Conservation (phyloP, 805 yeast genomes). For the Yamadazyma endophytica region DNA sequence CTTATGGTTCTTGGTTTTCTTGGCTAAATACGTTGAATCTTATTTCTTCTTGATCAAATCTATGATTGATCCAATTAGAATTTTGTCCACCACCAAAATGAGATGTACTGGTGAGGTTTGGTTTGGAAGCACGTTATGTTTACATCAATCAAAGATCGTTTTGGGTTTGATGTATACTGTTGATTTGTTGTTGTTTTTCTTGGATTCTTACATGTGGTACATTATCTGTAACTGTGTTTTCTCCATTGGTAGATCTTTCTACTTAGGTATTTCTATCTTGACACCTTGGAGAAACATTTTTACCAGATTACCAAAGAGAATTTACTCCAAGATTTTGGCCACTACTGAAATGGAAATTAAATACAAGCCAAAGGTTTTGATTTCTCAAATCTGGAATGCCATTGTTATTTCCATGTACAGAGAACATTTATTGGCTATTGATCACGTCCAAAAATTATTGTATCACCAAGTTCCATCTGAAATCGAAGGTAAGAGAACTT, state of each 20-base stretch:
- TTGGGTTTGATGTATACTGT: slow-evolving; percentile 91
- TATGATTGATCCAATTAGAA: slow-evolving; percentile 91
- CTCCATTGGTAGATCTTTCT: slow-evolving; percentile 97
- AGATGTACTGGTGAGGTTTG: slow-evolving; percentile 95
- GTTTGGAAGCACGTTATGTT: slow-evolving; percentile 74
- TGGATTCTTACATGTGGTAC: slow-evolving; percentile 99
- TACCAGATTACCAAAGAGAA: slow-evolving; percentile 97
- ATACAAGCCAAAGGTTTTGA: slow-evolving; percentile 96
- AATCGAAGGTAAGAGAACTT: slow-evolving; percentile 95
- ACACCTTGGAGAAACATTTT: slow-evolving; percentile 99
- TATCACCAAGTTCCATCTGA: slow-evolving; percentile 99
- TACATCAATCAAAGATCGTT: slow-evolving; percentile 82
- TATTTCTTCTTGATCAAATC: slow-evolving; percentile 88
- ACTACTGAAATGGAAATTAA: slow-evolving; percentile 99
- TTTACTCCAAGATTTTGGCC: slow-evolving; percentile 94
- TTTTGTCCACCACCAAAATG: slow-evolving; percentile 77
- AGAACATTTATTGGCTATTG: slow-evolving; percentile 96
- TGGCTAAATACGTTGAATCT: slow-evolving; percentile 86
- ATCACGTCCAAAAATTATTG: slow-evolving; percentile 94
- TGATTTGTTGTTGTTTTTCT: slow-evolving; percentile 91
- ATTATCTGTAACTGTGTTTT: slow-evolving; percentile 90
- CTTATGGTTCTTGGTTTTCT: slow-evolving; percentile 84
- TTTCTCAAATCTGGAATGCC: slow-evolving; percentile 99
- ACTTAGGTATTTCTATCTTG: slow-evolving; percentile 96
- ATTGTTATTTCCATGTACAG: slow-evolving; percentile 99